Conservation (phyloP, 2,329 filamentous ascomycete species). For the Ascosphaera aggregata region DNA sequence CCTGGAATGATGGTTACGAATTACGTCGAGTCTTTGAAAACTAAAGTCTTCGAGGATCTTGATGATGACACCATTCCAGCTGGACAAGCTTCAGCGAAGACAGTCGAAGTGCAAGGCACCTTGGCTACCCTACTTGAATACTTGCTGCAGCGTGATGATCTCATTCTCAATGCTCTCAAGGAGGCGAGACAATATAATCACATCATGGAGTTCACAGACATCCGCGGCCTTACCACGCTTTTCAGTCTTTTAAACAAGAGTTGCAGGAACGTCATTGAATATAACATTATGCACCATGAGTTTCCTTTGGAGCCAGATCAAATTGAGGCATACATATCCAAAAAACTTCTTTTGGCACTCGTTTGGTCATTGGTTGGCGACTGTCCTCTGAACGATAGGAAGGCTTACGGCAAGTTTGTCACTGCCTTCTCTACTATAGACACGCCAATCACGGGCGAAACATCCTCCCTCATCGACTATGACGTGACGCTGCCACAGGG, state of each 20-base stretch:
- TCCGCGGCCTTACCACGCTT: constrained; percentile 72
- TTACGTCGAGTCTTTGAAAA: constrained; percentile 65
- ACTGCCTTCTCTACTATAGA: constrained; percentile 67
- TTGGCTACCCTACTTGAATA: constrained; percentile 58
- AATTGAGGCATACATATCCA: constrained; percentile 69
- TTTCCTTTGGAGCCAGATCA: constrained; percentile 83
- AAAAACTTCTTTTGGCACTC: constrained; percentile 77
- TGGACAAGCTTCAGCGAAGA: constrained; percentile 53
- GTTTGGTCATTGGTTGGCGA: constrained; percentile 96
- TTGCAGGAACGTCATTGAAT: constrained; percentile 79
- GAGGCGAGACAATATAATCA: constrained; percentile 62
- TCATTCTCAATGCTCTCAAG: constrained; percentile 54
- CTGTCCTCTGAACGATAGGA: constrained; percentile 69
- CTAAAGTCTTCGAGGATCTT: constrained; percentile 74
- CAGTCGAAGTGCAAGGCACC: constrained; percentile 52
- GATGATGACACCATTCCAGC: constrained; percentile 73
- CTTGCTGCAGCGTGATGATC: constrained; percentile 54
- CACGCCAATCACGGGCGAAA: constrained; percentile 53
- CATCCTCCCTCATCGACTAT: constrained; percentile 80
- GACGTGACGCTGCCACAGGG: constrained; percentile 70
- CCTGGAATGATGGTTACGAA: constrained; percentile 80
- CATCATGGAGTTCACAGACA: constrained; percentile 95
- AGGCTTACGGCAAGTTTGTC: constrained; percentile 68
- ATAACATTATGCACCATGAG: constrained; percentile 83
- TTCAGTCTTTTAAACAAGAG: constrained; percentile 93